A percentile compares a stretch with the other conserved stretches of the same genome.
phyloP scores from a whole-genome alignment of 352 stramenopile species.

The Pythium aristosporum region DNA sequence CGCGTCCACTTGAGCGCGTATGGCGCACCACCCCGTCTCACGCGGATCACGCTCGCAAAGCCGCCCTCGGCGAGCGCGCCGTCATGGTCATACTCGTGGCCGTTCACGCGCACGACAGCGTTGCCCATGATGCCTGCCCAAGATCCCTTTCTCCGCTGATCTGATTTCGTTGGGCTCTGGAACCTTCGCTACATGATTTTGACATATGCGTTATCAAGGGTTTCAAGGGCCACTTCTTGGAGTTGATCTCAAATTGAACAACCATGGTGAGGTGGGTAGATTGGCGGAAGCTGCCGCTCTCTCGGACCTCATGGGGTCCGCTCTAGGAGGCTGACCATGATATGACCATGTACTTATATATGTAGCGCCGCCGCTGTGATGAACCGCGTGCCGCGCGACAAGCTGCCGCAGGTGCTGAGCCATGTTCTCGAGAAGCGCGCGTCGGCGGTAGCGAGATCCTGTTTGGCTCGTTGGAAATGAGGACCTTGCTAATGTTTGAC shows the following conservation, averaged over 20 bases:
- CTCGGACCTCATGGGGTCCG: background rate
- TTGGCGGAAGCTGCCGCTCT: background rate
- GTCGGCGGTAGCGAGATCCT: background rate
- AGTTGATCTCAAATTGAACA: background rate
- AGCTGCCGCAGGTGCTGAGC: constrained; percentile 46
- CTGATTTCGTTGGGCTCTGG: background rate
- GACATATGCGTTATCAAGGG: background rate
- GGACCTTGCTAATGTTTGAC: background rate
- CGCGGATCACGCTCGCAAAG: constrained; percentile 67
- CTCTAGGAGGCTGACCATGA: too few species aligned
- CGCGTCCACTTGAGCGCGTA: constrained; percentile 73
- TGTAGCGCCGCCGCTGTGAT: constrained; percentile 20
- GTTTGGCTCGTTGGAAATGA: background rate
- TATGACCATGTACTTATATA: background rate
- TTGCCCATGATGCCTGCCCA: constrained; percentile 46
- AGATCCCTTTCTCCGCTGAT: background rate
- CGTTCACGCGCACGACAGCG: constrained; percentile 55
- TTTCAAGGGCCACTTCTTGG: background rate
- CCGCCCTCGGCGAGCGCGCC: constrained; percentile 62
- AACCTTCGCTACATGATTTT: background rate
- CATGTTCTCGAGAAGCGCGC: constrained; percentile 60
- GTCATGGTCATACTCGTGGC: constrained; percentile 48
- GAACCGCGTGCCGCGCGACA: constrained; percentile 48
- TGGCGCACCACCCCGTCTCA: constrained; percentile 34
- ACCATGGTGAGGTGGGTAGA: background rate